Conservation (phyloP, 1,284 basidiomycete genomes). For the Ustanciosporium gigantosporum region DNA sequence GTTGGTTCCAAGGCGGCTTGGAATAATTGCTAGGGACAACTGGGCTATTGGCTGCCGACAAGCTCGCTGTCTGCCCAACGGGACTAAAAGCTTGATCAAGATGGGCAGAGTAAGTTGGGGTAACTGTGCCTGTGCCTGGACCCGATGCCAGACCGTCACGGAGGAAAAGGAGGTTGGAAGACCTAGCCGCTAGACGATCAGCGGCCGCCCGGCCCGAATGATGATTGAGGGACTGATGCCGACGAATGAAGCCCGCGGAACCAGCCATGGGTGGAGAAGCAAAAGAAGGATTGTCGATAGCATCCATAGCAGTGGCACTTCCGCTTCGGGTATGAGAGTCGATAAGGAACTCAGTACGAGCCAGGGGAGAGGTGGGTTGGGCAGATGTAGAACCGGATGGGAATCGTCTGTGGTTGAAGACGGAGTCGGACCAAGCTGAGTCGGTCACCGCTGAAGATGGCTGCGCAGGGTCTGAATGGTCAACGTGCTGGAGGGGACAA, state of each 20-base stretch:
- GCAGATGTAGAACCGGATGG: slow-evolving; percentile 12
- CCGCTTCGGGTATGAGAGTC: slow-evolving; percentile 7
- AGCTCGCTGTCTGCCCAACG: slow-evolving; percentile 15
- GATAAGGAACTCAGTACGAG: slow-evolving; percentile 8
- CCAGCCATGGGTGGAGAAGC: slow-evolving; percentile 10
- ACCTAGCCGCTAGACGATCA: slow-evolving; percentile 23
- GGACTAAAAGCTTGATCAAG: slow-evolving; percentile 27
- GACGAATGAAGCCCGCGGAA: slow-evolving; percentile 23
- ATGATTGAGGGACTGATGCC: slow-evolving; percentile 53
- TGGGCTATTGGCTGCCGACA: slow-evolving; percentile 25
- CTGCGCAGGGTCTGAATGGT: background rate
- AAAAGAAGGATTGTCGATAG: slow-evolving; percentile 16
- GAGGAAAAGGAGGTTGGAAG: slow-evolving; percentile 11
- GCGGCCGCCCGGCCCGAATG: slow-evolving; percentile 22
- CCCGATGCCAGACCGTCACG: slow-evolving; percentile 3
- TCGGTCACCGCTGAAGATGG: background rate
- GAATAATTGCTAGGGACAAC: slow-evolving; percentile 22
- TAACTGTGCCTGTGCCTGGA: background rate
- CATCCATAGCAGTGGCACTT: slow-evolving; percentile 10
- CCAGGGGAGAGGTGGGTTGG: slow-evolving; percentile 19
- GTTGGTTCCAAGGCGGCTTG: slow-evolving; percentile 29
- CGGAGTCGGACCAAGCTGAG: slow-evolving; percentile 1
- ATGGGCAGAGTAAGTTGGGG: slow-evolving; percentile 9
- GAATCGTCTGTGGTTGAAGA: slow-evolving; percentile 8
- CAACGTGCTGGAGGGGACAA: background rate